These are phyloP conservation scores for Parietaria judaica DNA, from an alignment of 306 rosid species.

Conservation along the genomic window DNA sequence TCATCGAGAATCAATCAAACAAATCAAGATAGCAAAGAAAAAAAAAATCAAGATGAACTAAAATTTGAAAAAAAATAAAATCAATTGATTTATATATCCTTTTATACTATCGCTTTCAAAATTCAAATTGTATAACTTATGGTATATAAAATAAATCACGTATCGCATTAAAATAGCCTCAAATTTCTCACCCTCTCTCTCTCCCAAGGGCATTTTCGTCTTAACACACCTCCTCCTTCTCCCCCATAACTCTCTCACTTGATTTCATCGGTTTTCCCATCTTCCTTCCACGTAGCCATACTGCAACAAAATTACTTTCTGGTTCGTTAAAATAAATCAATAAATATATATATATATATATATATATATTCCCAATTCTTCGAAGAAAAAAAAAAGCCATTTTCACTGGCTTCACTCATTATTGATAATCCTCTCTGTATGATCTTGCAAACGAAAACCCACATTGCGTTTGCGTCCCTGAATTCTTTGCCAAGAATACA, in stretches of 20 bases:
- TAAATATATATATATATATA: not conserved
- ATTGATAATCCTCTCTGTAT: not conserved
- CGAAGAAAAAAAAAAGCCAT: not conserved
- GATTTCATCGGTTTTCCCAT: conserved; percentile 8
- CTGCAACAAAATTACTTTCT: not conserved
- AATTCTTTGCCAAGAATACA: not conserved
- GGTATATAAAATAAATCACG: too few relatives aligned
- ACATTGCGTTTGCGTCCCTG: conserved; percentile 5
- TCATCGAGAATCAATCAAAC: too few relatives aligned
- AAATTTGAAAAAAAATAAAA: too few relatives aligned
- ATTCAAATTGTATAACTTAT: too few relatives aligned
- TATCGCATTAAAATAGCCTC: not conserved
- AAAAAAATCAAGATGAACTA: too few relatives aligned
- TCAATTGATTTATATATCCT: too few relatives aligned
- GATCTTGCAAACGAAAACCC: not conserved
- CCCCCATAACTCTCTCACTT: not conserved
- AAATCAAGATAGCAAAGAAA: too few relatives aligned
- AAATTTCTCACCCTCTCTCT: not conserved
- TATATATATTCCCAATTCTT: not conserved
- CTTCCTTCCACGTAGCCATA: not conserved
- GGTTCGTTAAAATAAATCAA: not conserved
- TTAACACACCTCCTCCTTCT: not conserved
- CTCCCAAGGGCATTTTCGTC: conserved; percentile 11
- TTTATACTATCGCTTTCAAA: too few relatives aligned
- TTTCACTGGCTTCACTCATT: not conserved